Percentiles rank a stretch among this genome's conserved stretches.
phyloP scores from a whole-genome alignment of 208 protist species.

The Crithidia fasciculata region DNA sequence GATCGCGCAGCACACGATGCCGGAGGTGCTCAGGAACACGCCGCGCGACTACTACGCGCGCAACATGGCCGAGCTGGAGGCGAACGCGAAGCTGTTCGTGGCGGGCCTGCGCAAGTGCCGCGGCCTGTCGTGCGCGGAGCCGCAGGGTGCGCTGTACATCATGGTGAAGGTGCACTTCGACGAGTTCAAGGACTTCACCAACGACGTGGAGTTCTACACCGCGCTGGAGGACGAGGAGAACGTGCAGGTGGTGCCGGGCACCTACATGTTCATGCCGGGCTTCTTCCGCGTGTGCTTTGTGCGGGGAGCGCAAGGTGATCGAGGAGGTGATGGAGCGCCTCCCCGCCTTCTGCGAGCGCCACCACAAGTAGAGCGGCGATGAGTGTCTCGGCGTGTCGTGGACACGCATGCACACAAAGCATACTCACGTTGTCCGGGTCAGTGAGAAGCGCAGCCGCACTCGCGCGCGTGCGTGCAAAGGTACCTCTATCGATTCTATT shows the following conservation, averaged over 20 bases:
- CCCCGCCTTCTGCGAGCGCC: conserved; percentile 67
- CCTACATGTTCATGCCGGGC: conserved; percentile 74
- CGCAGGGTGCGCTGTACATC: conserved; percentile 92
- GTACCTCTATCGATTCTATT: not conserved
- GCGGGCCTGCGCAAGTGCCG: conserved; percentile 36
- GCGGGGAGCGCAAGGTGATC: conserved; percentile 62
- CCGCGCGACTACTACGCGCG: conserved; percentile 52
- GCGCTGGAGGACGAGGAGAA: conserved; percentile 84
- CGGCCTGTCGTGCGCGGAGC: conserved; percentile 57
- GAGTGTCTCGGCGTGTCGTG: not conserved
- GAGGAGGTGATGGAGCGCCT: conserved; percentile 84
- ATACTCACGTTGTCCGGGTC: too few relatives aligned
- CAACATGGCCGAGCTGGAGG: conserved; percentile 50
- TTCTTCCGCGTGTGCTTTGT: conserved; percentile 85
- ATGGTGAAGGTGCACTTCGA: conserved; percentile 81
- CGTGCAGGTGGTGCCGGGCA: conserved; percentile 90
- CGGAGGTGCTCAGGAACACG: conserved; percentile 73
- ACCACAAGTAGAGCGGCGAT: conserved; percentile 34
- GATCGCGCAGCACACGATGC: conserved; percentile 83
- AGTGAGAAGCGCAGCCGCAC: not conserved
- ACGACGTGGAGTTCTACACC: conserved; percentile 84
- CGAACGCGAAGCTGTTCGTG: conserved; percentile 46
- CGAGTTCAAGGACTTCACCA: conserved; percentile 68
- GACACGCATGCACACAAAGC: not conserved
- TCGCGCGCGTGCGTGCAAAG: not conserved